Percentiles rank a stretch among this genome's conserved stretches.
Evolutionary conservation across 2,329 filamentous ascomycete species (phyloP).

Genomic region (Raffaelea deltoideospora): DNA sequence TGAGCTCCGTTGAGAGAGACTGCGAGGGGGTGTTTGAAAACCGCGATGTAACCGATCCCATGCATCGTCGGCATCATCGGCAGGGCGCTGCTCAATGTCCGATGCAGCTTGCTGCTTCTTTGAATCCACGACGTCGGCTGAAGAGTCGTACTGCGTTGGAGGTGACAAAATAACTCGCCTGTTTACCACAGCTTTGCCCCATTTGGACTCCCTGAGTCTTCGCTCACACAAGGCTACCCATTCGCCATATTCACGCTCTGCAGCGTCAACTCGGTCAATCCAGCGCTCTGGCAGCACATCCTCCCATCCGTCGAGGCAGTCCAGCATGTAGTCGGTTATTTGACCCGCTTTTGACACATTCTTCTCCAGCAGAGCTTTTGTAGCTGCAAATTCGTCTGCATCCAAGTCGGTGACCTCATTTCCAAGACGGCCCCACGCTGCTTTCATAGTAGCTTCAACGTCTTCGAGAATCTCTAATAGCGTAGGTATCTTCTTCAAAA

Average conservation of each 20-base stretch:
- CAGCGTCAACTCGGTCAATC: conserved; percentile 71
- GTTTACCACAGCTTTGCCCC: conserved; percentile 10
- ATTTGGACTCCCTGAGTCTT: conserved; percentile 54
- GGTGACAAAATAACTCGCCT: not conserved
- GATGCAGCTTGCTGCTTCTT: no score
- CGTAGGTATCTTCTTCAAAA: conserved; percentile 58
- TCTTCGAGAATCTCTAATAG: conserved; percentile 53
- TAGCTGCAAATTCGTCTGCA: conserved; percentile 37
- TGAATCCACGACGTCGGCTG: no score
- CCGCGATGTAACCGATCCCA: not conserved
- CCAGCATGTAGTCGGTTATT: conserved; percentile 71
- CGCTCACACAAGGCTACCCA: conserved; percentile 72
- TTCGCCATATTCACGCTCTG: conserved; percentile 62
- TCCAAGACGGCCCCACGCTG: conserved; percentile 36
- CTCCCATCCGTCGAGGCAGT: conserved; percentile 66
- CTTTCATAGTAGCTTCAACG: conserved; percentile 46
- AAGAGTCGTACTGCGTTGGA: not conserved
- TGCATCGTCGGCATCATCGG: no score
- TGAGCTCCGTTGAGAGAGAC: conserved; percentile 3
- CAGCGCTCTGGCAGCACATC: conserved; percentile 77
- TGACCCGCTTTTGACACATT: conserved; percentile 57
- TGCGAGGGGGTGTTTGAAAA: conserved; percentile 3
- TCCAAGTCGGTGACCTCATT: conserved; percentile 7
- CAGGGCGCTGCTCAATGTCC: no score
- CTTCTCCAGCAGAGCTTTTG: conserved; percentile 46